These are phyloP conservation scores for Royoungia palumana DNA, from an alignment of 768 basidiomycete species.

Conservation along the genomic window DNA sequence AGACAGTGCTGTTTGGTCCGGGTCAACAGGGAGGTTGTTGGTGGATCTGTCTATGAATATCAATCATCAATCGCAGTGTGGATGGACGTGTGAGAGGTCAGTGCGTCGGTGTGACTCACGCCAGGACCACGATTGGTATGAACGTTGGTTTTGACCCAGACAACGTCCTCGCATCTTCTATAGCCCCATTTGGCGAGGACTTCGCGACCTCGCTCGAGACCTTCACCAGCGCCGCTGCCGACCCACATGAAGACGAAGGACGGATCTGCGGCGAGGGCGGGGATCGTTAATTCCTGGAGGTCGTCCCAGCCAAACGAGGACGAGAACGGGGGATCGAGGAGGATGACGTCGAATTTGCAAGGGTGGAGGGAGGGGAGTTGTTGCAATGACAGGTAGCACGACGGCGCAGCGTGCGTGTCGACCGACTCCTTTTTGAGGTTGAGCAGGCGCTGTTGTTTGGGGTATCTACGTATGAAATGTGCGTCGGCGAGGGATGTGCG, in stretches of 20 bases:
- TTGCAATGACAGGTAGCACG: conserved; percentile 66
- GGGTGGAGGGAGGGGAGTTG: conserved; percentile 55
- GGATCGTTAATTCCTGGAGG: conserved; percentile 77
- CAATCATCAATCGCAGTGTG: not conserved
- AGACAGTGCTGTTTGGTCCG: conserved; percentile 95
- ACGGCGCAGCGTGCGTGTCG: conserved; percentile 62
- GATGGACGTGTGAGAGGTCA: not conserved
- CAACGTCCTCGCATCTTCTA: conserved; percentile 93
- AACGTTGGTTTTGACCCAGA: conserved; percentile 94
- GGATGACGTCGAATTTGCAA: conserved; percentile 84
- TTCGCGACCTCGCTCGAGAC: conserved; percentile 88
- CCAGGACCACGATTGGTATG: conserved; percentile 69
- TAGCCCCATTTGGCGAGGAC: conserved; percentile 93
- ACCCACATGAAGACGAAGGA: conserved; percentile 97
- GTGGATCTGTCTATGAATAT: conserved; percentile 65
- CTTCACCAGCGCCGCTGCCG: conserved; percentile 85
- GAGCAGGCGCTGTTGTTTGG: conserved; percentile 85
- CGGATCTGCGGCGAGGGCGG: conserved; percentile 82
- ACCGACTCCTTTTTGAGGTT: conserved; percentile 80
- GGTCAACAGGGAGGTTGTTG: conserved; percentile 81
- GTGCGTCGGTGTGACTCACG: conserved; percentile 39
- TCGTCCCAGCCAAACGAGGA: conserved; percentile 85
- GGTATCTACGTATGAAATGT: conserved; percentile 58
- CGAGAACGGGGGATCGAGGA: conserved; percentile 88
- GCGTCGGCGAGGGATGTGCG: not conserved